phyloP scores from a whole-genome alignment of 176 grass and related monocot genomes.

The Thalia dealbata region DNA sequence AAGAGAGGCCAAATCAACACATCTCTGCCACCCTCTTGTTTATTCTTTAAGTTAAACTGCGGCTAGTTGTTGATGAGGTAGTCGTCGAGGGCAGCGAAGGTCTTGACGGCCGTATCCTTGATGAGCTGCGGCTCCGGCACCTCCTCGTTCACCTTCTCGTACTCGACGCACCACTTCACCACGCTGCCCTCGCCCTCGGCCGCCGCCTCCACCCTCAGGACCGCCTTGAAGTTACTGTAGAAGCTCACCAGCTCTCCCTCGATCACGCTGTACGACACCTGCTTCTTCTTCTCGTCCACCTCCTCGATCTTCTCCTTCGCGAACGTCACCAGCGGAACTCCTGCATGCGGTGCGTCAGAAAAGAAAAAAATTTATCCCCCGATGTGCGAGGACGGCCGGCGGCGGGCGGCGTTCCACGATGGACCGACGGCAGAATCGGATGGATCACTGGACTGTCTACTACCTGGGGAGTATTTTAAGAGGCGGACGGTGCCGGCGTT shows the following conservation, averaged over 20 bases:
- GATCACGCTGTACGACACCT: constrained; percentile 66
- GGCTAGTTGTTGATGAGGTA: constrained; percentile 74
- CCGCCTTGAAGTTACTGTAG: constrained; percentile 69
- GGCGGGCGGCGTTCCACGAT: too few relatives aligned
- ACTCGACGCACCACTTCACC: constrained; percentile 56
- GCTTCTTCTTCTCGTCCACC: constrained; percentile 53
- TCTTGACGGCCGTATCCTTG: constrained; percentile 54
- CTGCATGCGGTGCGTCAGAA: constrained; percentile 21
- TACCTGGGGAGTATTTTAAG: constrained; percentile 63
- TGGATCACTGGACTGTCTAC: too few relatives aligned
- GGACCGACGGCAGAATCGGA: neutral
- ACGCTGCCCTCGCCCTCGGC: constrained; percentile 25
- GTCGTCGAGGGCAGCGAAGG: constrained; percentile 66
- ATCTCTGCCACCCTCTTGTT: too few relatives aligned
- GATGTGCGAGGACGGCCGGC: too few relatives aligned
- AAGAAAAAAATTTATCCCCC: too few relatives aligned
- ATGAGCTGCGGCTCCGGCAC: constrained; percentile 58
- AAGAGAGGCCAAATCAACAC: too few relatives aligned
- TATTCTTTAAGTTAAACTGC: too few relatives aligned
- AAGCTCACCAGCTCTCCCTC: constrained; percentile 56
- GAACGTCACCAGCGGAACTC: constrained; percentile 56
- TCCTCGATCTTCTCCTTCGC: constrained; percentile 77
- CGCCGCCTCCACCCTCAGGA: constrained; percentile 37
- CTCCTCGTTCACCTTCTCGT: constrained; percentile 54
- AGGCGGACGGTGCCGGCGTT: constrained; percentile 63